Conservation (phyloP, 2,329 filamentous ascomycete species). For the Talaromyces piceae region DNA sequence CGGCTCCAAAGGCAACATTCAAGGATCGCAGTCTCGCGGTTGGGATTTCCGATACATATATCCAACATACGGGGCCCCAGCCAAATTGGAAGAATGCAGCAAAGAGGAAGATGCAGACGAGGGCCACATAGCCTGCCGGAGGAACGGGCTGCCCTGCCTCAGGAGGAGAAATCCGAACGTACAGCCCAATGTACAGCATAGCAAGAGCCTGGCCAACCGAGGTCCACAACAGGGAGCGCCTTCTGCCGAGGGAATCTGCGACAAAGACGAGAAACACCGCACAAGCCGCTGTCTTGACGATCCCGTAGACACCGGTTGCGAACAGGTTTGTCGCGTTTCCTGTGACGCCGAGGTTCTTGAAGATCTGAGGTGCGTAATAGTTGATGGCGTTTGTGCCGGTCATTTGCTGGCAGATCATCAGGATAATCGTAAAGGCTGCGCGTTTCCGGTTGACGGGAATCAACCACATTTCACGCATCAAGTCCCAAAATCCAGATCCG, state of each 20-base stretch:
- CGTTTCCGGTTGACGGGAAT: conserved; percentile 1
- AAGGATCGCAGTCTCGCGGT: conserved; percentile 56
- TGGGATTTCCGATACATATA: conserved; percentile 62
- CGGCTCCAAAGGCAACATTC: conserved; percentile 60
- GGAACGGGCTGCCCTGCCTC: conserved; percentile 46
- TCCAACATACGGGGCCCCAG: conserved; percentile 65
- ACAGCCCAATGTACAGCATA: conserved; percentile 67
- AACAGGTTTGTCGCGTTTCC: conserved; percentile 55
- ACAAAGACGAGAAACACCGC: conserved; percentile 58
- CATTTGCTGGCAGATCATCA: conserved; percentile 48
- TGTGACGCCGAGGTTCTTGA: conserved; percentile 55
- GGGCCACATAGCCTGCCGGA: conserved; percentile 58
- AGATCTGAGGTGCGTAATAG: conserved; percentile 65
- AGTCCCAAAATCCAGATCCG: conserved; percentile 22
- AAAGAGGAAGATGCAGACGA: conserved; percentile 48
- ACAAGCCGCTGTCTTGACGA: conserved; percentile 61
- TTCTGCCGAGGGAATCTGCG: conserved; percentile 62
- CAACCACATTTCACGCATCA: conserved; percentile 27
- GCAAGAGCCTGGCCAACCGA: conserved; percentile 53
- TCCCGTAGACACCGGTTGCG: conserved; percentile 66
- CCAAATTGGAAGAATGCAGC: conserved; percentile 23
- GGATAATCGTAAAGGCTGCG: not conserved
- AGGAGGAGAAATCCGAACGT: conserved; percentile 49
- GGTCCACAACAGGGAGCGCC: conserved; percentile 57
- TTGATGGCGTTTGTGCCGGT: conserved; percentile 53